These are phyloP conservation scores for Phlyctochytrium planicorne DNA, from an alignment of 192 early-diverging fungal genomes.

Conservation along the genomic window DNA sequence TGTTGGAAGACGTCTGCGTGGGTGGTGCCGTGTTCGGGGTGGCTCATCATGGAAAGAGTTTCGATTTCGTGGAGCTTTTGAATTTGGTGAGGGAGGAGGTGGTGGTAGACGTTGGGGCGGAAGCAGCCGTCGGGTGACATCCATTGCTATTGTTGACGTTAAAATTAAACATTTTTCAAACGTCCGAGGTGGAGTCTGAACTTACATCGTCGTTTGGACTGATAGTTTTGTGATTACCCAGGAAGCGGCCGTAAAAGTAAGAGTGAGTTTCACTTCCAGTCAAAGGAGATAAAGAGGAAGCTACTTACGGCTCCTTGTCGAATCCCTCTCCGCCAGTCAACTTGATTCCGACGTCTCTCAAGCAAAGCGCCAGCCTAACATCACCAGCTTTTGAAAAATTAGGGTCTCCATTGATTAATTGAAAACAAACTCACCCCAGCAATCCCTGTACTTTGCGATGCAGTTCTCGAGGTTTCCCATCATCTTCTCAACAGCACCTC, in stretches of 20 bases:
- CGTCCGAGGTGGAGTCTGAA: no score
- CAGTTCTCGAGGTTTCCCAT: constrained; percentile 36
- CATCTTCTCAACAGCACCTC: constrained; percentile 46
- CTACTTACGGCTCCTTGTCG: neutral
- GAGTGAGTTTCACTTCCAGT: neutral
- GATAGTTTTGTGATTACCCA: neutral
- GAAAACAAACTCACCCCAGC: constrained; percentile 52
- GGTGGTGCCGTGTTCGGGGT: neutral
- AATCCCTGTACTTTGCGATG: constrained; percentile 43
- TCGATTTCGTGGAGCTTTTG: constrained; percentile 2
- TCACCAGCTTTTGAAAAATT: constrained; percentile 44
- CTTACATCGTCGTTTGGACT: constrained; percentile 1
- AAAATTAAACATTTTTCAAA: no score
- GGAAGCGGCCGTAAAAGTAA: neutral
- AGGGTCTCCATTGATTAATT: neutral
- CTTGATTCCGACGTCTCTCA: constrained; percentile 49
- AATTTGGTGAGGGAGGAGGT: neutral
- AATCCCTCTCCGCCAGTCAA: constrained; percentile 6
- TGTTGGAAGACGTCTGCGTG: neutral
- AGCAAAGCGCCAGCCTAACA: constrained; percentile 52
- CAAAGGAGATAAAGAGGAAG: neutral
- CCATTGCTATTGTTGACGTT: no score
- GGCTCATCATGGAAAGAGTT: neutral
- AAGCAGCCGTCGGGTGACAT: neutral
- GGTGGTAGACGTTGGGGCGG: neutral